These are phyloP conservation scores for Seiridium unicorne DNA, from an alignment of 2,329 filamentous ascomycete genomes.

Conservation along the genomic window DNA sequence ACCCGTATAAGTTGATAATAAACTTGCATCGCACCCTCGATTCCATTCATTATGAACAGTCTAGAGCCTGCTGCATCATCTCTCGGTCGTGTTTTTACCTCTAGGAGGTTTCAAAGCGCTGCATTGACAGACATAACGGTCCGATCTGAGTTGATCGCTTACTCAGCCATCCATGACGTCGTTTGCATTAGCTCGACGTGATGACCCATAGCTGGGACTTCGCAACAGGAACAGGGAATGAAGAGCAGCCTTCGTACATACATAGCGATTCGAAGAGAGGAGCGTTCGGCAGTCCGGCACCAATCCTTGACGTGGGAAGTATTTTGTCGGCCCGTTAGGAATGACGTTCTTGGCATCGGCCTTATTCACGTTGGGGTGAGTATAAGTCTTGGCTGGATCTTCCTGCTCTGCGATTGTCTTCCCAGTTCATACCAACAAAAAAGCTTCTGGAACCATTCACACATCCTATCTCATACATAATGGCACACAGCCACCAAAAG, in stretches of 20 bases:
- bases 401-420: background rate
- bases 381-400: background rate
- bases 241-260: background rate
- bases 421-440: background rate
- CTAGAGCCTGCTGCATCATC: too few relatives aligned
- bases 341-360: constrained; percentile 4
- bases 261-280: background rate
- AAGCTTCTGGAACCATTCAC: background rate
- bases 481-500: background rate
- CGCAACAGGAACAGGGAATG: background rate
- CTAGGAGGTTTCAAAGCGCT: too few relatives aligned
- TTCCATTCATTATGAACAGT: too few relatives aligned
- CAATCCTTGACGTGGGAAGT: background rate
- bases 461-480: background rate
- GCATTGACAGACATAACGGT: background rate
- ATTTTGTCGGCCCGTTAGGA: background rate
- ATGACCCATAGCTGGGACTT: background rate
- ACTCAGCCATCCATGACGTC: background rate
- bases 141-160: background rate
- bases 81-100: too few relatives aligned
- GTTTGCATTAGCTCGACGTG: background rate
- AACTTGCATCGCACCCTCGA: too few relatives aligned
- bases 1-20: too few relatives aligned
- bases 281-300: background rate
- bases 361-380: background rate